A percentile compares a stretch with the other conserved stretches of the same genome.
Evolutionary conservation across 345 rosid species (phyloP).

Genomic region (Ceriops zippeliana): DNA sequence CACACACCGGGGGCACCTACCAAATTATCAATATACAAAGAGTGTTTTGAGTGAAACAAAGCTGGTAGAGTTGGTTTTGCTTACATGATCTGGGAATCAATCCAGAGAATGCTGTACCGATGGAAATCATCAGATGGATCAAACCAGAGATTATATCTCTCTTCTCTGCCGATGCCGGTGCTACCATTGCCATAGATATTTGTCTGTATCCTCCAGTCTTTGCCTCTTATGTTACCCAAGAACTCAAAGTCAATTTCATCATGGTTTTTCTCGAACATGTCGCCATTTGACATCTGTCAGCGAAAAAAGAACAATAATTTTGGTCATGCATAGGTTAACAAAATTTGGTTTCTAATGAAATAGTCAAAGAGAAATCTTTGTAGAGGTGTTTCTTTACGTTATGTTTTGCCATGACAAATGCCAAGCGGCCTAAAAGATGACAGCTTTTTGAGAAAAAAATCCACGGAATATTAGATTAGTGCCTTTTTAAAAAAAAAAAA

Average conservation of each 20-base stretch:
- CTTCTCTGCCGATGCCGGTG: constrained; percentile 84
- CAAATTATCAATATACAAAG: background rate
- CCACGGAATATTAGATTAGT: no score
- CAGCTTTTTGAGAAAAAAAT: no score
- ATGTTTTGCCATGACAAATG: no score
- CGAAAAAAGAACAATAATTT: no score
- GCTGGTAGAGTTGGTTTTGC: constrained; percentile 18
- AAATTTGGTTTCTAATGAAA: no score
- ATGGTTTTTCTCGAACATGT: constrained; percentile 83
- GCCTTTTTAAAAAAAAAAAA: no score
- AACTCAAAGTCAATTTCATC: constrained; percentile 99
- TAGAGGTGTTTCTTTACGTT: no score
- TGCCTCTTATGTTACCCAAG: constrained; percentile 95
- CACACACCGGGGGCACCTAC: no score
- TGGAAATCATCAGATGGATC: constrained; percentile 95
- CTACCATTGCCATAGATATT: constrained; percentile 95
- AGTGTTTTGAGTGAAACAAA: background rate
- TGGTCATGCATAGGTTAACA: no score
- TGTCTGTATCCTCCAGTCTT: constrained; percentile 98
- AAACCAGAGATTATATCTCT: constrained; percentile 94
- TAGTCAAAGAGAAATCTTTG: no score
- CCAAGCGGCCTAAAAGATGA: no score
- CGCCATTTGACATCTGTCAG: constrained; percentile 92
- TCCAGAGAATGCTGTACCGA: constrained; percentile 90
- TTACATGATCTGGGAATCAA: constrained; percentile 84